Conservation (phyloP, 2,329 filamentous ascomycete genomes). For the Apiospora koreana region DNA sequence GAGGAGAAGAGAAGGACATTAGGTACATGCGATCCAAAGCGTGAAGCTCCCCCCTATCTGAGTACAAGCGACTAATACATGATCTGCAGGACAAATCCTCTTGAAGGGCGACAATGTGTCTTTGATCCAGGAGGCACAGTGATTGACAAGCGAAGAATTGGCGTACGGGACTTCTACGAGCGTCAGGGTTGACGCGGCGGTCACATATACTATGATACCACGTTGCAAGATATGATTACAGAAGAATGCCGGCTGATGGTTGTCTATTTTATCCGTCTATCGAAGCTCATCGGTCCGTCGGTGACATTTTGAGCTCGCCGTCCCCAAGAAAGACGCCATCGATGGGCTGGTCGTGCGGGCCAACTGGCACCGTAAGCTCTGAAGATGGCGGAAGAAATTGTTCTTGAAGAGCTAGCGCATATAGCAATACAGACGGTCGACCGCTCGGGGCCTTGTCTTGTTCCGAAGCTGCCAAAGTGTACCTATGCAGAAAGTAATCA, state of each 20-base stretch:
- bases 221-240: conserved; percentile 2
- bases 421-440: conserved; percentile 50
- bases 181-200: conserved; percentile 1
- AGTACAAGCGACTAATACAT: conserved; percentile 13
- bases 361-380: conserved; percentile 70
- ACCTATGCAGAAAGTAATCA: conserved; percentile 85
- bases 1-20: conserved; percentile 77
- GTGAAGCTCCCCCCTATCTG: not conserved
- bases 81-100: conserved; percentile 58
- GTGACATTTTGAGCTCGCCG: conserved; percentile 55
- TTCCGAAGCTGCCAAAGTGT: conserved; percentile 45
- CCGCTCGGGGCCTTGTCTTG: conserved; percentile 34
- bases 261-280: not conserved
- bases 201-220: conserved; percentile 8
- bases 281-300: conserved; percentile 19
- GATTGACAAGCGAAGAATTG: conserved; percentile 29
- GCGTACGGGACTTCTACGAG: conserved; percentile 20
- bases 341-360: conserved; percentile 75
- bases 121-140: conserved; percentile 52
- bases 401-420: conserved; percentile 83
- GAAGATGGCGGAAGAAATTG: conserved; percentile 68
- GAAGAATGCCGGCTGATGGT: not conserved
- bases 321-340: conserved; percentile 76
- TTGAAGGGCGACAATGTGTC: conserved; percentile 70
- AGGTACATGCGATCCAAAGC: conserved; percentile 53